phyloP scores from a whole-genome alignment of 768 basidiomycete species.

The Lactarius tabidus region DNA sequence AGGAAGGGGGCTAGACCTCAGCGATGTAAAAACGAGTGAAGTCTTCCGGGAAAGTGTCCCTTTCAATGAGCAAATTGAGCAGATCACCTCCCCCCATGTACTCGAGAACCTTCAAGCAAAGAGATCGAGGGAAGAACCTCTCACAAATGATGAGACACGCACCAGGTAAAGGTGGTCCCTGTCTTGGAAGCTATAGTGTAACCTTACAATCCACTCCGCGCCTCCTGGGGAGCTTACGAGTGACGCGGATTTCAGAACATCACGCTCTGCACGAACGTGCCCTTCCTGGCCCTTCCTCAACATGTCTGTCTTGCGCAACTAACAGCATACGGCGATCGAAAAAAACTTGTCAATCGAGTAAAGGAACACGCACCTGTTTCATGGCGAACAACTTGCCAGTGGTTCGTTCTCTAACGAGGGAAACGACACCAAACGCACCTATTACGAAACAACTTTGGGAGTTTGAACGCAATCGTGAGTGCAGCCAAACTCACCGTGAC shows the following conservation, averaged over 20 bases:
- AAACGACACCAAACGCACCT: constrained; percentile 97
- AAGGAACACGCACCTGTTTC: constrained; percentile 69
- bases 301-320: constrained; percentile 90
- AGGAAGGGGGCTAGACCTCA: constrained; percentile 52
- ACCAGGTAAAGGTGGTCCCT: constrained; percentile 93
- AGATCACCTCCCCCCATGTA: constrained; percentile 98
- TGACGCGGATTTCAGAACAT: constrained; percentile 88
- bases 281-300: constrained; percentile 96
- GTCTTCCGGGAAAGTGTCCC: constrained; percentile 85
- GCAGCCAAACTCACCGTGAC: constrained; percentile 61
- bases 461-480: constrained; percentile 24
- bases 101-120: constrained; percentile 70
- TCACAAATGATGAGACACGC: constrained; percentile 33
- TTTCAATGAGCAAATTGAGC: constrained; percentile 90
- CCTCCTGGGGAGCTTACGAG: constrained; percentile 66
- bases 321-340: constrained; percentile 24
- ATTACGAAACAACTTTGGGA: constrained; percentile 28
- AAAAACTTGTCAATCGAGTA: constrained; percentile 20
- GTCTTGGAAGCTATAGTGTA: constrained; percentile 95
- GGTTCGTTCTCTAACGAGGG: constrained; percentile 78
- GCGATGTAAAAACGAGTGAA: constrained; percentile 93
- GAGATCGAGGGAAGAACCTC: constrained; percentile 43
- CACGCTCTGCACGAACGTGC: constrained; percentile 93
- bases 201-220: constrained; percentile 90
- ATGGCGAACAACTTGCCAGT: constrained; percentile 86